Evolutionary conservation across 257 asterid species (phyloP), one percentile per base, ranked within the genome.

Genomic region (Fraxinus anomala): DNA sequence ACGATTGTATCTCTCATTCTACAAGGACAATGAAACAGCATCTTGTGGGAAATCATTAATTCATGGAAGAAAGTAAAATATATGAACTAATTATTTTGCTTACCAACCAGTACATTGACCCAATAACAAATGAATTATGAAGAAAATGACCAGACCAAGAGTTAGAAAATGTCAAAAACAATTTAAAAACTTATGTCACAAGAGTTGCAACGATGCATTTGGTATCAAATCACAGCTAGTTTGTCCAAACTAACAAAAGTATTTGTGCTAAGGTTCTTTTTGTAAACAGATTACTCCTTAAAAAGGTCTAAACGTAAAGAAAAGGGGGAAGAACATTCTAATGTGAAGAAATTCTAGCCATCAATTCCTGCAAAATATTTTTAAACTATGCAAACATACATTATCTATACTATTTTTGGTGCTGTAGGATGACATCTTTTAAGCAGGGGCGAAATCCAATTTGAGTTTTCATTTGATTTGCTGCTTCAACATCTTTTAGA

Each of bases 1-100:
- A 92, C 98, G 72, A 93, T 86, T 28, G 89, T 80, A 79, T 93
- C 98, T 72, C 99, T 92, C 90, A 87, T 83, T 85, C 98, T 96
- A 80, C 86, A 84, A n/a, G 76, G 34, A n/a, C 80, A 72, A 59
- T 14, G 54, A 65, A 54, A 76, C 24, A 81, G 80, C 69, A 82
- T 65, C 72, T 44, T 47, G 65, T 76, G 37, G 81, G 39, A 69
- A 16, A 80, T 67, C 21, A 61, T 13, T 67, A 31, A 71, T 31
- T 68, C 30, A 70, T 36, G 68, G 47, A 78, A 75, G 65, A 73
- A 65, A 77, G 30, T 6, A 63, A 17, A 73, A 67, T 26, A 68
- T 33, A 79, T 70, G 77, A 47, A 39, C 34, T 63, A 47, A 67
- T 33, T 28, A 28, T 76, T 68, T 39, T 16, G 49, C 10, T 26